Percentiles rank a stretch among this genome's conserved stretches.
These are phyloP conservation scores for Suillus weaverae DNA, from an alignment of 768 basidiomycete genomes.

Conservation along the genomic window DNA sequence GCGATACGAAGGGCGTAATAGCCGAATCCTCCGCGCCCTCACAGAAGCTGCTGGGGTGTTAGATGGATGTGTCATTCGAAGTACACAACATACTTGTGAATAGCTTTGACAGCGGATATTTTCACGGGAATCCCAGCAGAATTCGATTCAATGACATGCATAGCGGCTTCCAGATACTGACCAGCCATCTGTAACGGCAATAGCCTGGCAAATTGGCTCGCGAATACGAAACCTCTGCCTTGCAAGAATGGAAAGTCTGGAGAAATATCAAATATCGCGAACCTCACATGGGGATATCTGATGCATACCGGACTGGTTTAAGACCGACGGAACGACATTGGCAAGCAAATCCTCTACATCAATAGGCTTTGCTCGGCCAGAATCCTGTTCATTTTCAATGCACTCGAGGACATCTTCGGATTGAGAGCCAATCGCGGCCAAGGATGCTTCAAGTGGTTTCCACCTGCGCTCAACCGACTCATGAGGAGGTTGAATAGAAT, in stretches of 20 bases:
- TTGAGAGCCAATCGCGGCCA: slow-evolving; percentile 81
- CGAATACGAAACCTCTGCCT: slow-evolving; percentile 92
- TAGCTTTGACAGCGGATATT: slow-evolving; percentile 89
- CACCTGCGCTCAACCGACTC: slow-evolving; percentile 57
- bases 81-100: slow-evolving; percentile 73
- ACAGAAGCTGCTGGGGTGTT: slow-evolving; percentile 58
- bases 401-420: slow-evolving; percentile 74
- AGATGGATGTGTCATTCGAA: background rate
- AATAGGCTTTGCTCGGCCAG: slow-evolving; percentile 62
- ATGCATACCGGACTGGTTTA: slow-evolving; percentile 65
- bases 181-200: slow-evolving; percentile 71
- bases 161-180: slow-evolving; percentile 85
- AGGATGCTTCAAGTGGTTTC: slow-evolving; percentile 84
- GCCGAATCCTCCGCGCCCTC: slow-evolving; percentile 57
- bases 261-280: slow-evolving; percentile 2
- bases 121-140: slow-evolving; percentile 85
- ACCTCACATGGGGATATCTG: background rate
- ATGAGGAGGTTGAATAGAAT: background rate
- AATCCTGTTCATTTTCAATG: slow-evolving; percentile 72
- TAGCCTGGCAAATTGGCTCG: slow-evolving; percentile 80
- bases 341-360: slow-evolving; percentile 77
- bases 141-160: slow-evolving; percentile 77
- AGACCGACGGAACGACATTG: slow-evolving; percentile 75
- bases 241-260: slow-evolving; percentile 90
- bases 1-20: slow-evolving; percentile 62